Evolutionary conservation across 176 grass and related monocot genomes (phyloP), one percentile per base, ranked within the genome.

Genomic region (Carex kokanica): DNA sequence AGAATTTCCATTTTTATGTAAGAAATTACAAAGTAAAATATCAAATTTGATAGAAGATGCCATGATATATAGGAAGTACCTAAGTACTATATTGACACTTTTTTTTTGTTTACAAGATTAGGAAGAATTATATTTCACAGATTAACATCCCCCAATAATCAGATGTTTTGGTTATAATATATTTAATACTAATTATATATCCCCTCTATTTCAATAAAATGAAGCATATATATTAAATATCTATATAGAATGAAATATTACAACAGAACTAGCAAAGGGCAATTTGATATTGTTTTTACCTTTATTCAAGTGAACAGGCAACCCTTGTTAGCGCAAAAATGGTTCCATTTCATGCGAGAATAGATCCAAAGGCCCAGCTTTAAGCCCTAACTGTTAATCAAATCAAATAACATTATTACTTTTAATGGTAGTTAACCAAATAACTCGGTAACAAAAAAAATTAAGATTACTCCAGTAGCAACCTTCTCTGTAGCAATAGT

Each of bases 301-400:
- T 99, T 88, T 99, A 77, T 93, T 93, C 80, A 99, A 81, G 23
- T 88, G 87, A 85, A 99, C 96, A 40, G 96, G 96, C 70, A 99
- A 34, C 71, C 91, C 93, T 88, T 95, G 96, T 63, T 93, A 93
- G n/a, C n/a, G n/a, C n/a, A 98, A 79, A 78, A 91, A 95, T 10
- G 93, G 93, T 29, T 99, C 93, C 96, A 95, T 99, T 84, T 99
- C 96, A 90, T 95, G 96, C 8, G 86, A 88, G 84, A 95, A 95
- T 63, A 95, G 86, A 55, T 99, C 93, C 60, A 99, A 74, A 73
- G 93, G 96, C 3, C 96, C 96, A 93, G 92, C 89, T 90, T 99
- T 95, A 82, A 99, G 86, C 64, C 90, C 93, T 23, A 95, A 87
- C 96, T 99, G 71, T 47, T 29, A 71, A 78, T 86, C 14, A 27